These are phyloP conservation scores for Erigeron philadelphicus DNA, from an alignment of 140 eudicot genomes.

Conservation along the genomic window DNA sequence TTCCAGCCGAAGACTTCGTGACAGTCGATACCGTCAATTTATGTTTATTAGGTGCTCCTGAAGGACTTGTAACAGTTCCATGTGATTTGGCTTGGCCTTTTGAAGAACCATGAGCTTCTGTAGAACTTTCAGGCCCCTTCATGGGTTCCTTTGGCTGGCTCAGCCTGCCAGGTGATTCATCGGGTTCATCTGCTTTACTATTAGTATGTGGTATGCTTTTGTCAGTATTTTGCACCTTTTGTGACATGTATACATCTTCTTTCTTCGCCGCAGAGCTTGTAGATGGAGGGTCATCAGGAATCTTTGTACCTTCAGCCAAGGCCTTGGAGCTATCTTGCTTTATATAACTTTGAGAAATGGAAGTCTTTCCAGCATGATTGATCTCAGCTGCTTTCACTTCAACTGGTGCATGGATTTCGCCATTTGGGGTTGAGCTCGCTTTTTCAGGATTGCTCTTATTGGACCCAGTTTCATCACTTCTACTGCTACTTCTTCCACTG, in stretches of 20 bases:
- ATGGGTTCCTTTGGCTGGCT: conserved; percentile 30
- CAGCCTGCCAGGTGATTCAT: conserved; percentile 23
- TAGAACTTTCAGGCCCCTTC: conserved; percentile 32
- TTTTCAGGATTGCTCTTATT: conserved; percentile 27
- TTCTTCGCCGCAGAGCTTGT: conserved; percentile 31
- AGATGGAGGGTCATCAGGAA: conserved; percentile 26
- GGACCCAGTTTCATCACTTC: conserved; percentile 36
- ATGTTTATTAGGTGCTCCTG: conserved; percentile 42
- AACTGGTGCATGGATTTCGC: conserved; percentile 17
- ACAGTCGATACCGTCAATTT: conserved; percentile 33
- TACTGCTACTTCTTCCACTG: conserved; percentile 28
- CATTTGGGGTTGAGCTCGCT: conserved; percentile 27
- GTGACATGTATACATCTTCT: conserved; percentile 23
- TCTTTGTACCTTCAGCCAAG: conserved; percentile 21
- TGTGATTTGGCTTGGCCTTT: conserved; percentile 34
- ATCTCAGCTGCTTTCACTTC: conserved; percentile 31
- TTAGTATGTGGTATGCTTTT: conserved; percentile 29
- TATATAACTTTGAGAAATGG: conserved; percentile 25
- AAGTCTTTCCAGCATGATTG: conserved; percentile 25
- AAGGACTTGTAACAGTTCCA: conserved; percentile 26
- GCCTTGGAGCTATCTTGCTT: conserved; percentile 35
- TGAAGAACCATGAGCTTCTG: conserved; percentile 19
- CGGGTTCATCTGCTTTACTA: conserved; percentile 36
- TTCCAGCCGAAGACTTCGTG: conserved; percentile 40
- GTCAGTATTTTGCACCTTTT: conserved; percentile 31